phyloP scores from a whole-genome alignment of 495 filamentous ascomycete genomes.

The Neurospora africana region DNA sequence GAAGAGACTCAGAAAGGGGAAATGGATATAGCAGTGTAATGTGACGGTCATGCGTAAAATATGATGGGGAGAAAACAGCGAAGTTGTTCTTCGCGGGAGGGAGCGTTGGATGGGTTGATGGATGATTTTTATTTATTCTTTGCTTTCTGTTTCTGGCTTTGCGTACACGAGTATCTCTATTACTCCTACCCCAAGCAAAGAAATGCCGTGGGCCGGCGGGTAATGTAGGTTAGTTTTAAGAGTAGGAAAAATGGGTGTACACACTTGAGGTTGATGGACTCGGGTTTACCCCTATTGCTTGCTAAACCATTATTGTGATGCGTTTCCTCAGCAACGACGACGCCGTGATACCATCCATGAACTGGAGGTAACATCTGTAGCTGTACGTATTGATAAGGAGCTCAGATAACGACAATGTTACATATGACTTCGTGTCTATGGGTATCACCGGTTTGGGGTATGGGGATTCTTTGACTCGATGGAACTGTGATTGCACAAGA shows the following conservation, averaged over 20 bases:
- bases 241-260: background rate
- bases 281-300: background rate
- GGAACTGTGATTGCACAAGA: background rate
- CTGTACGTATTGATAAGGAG: background rate
- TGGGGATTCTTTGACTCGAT: too few species aligned
- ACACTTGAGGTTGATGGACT: background rate
- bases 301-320: background rate
- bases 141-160: background rate
- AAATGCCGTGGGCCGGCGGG: background rate
- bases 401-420: background rate
- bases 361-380: background rate
- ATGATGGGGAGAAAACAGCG: background rate
- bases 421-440: background rate
- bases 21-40: background rate
- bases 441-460: background rate
- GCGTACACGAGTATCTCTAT: background rate
- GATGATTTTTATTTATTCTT: background rate
- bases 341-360: background rate
- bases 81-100: background rate
- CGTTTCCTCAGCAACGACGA: background rate
- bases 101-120: background rate
- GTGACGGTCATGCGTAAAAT: background rate
- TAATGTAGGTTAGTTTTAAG: background rate
- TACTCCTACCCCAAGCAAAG: background rate
- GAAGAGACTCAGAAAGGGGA: too few species aligned